Conservation (phyloP, 768 basidiomycete genomes). For the Tephrocybe sp. region DNA sequence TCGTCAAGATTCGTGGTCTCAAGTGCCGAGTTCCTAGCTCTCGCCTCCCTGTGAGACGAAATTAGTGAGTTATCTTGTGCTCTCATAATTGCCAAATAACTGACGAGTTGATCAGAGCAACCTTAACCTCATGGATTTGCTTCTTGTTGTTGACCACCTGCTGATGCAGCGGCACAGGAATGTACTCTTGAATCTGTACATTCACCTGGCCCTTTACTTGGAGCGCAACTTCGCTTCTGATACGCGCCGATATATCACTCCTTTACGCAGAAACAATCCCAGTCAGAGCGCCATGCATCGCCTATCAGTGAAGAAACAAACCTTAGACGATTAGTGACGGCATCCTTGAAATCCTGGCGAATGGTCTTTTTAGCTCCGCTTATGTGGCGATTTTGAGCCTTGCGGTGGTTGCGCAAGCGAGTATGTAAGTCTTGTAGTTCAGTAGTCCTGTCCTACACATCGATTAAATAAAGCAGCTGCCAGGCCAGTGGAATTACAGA, state of each 20-base stretch:
- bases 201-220: slow-evolving; percentile 50
- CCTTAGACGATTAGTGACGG: slow-evolving; percentile 29
- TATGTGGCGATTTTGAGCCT: slow-evolving; percentile 19
- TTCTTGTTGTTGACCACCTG: slow-evolving; percentile 43
- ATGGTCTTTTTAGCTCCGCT: slow-evolving; percentile 27
- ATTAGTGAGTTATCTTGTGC: background rate
- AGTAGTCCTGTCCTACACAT: slow-evolving; percentile 13
- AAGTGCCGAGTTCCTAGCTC: slow-evolving; percentile 46
- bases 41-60: slow-evolving; percentile 38
- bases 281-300: background rate
- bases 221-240: slow-evolving; percentile 37
- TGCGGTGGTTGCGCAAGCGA: slow-evolving; percentile 18
- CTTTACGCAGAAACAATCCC: slow-evolving; percentile 1
- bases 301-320: slow-evolving; percentile 4
- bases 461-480: too few relatives aligned
- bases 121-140: slow-evolving; percentile 42
- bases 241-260: slow-evolving; percentile 33
- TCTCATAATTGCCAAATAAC: slow-evolving; percentile 19
- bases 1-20: slow-evolving; percentile 42
- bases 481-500: too few relatives aligned
- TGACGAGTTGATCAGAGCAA: slow-evolving; percentile 55
- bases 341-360: slow-evolving; percentile 20
- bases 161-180: slow-evolving; percentile 46
- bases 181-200: slow-evolving; percentile 44
- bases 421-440: slow-evolving; percentile 19